Conservation (phyloP, 192 early-diverging fungal genomes). For the Geranomyces variabilis region DNA sequence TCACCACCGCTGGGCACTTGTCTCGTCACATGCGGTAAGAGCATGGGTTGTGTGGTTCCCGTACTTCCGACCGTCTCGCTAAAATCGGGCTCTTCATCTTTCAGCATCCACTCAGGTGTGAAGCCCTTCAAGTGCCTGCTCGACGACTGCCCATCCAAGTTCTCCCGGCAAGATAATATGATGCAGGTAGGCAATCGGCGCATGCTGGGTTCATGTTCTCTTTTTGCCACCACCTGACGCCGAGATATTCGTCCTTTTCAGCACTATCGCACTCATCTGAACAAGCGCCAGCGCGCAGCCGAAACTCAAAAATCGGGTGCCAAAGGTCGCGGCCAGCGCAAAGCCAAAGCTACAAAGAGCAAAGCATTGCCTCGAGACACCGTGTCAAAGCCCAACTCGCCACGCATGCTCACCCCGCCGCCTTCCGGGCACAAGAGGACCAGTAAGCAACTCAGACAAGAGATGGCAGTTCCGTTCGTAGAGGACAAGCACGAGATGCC, state of each 20-base stretch:
- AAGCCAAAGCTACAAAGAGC: no score
- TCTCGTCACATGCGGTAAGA: constrained; percentile 12
- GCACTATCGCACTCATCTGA: constrained; percentile 43
- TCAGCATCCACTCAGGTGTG: constrained; percentile 38
- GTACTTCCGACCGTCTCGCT: neutral
- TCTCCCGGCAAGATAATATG: constrained; percentile 46
- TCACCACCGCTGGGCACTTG: constrained; percentile 17
- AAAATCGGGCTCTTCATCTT: constrained; percentile 1
- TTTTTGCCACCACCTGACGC: neutral
- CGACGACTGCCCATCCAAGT: constrained; percentile 24
- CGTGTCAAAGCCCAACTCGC: no score
- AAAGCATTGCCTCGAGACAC: neutral
- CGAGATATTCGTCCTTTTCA: constrained; percentile 1
- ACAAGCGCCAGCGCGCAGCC: constrained; percentile 45
- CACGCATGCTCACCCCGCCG: no score
- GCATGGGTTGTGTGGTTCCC: neutral
- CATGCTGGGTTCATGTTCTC: neutral
- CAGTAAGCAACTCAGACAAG: no score
- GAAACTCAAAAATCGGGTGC: neutral
- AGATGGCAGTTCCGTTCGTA: no score
- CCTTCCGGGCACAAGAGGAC: no score
- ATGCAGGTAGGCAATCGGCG: constrained; percentile 36
- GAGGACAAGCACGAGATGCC: neutral
- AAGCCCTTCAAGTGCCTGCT: constrained; percentile 39
- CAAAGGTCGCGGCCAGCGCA: no score